phyloP scores from a whole-genome alignment of 768 basidiomycete species.

The Suillus americanus region DNA sequence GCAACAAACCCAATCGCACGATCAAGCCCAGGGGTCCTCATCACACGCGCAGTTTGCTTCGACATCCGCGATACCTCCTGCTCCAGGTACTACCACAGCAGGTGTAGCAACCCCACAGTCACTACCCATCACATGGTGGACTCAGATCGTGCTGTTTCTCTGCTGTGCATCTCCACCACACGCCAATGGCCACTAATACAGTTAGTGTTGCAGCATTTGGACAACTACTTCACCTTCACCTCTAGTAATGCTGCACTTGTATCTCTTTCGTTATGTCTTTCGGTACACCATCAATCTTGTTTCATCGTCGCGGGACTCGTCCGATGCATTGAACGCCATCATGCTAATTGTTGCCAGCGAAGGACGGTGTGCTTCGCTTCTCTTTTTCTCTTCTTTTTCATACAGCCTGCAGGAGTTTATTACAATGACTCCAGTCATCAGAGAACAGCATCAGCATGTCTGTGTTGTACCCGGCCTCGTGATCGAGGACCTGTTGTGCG shows the following conservation, averaged over 20 bases:
- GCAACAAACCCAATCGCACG: too few species aligned
- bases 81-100: too few species aligned
- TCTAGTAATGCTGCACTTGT: background rate
- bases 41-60: too few species aligned
- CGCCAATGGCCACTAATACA: background rate
- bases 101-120: too few species aligned
- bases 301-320: background rate
- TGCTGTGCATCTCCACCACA: background rate
- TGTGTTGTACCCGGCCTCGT: conserved; percentile 74
- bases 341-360: background rate
- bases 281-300: background rate
- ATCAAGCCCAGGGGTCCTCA: too few species aligned
- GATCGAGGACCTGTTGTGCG: conserved; percentile 57
- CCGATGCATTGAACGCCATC: too few species aligned
- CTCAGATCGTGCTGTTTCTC: too few species aligned
- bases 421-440: conserved; percentile 17
- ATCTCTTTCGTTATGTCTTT: background rate
- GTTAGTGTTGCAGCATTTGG: background rate
- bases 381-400: background rate
- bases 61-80: too few species aligned
- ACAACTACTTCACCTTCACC: background rate
- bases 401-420: too few species aligned
- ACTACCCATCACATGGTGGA: too few species aligned
- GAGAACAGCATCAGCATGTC: conserved; percentile 27
- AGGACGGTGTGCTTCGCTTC: background rate